These are phyloP conservation scores for Trichoderma erinaceum DNA, from an alignment of 495 filamentous ascomycete genomes.

Conservation along the genomic window DNA sequence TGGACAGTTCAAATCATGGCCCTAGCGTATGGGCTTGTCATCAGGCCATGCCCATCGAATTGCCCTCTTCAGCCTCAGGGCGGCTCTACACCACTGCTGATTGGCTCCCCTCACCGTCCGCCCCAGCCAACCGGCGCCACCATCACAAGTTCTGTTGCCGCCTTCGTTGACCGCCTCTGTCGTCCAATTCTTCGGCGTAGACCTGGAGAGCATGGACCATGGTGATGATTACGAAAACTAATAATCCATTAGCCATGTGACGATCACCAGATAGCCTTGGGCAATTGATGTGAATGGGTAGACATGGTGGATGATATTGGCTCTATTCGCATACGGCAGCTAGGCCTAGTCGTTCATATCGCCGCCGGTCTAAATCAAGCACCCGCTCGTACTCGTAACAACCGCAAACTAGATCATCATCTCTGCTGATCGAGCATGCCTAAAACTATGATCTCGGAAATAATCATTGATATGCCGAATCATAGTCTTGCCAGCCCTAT, in stretches of 20 bases:
- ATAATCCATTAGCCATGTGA: background rate
- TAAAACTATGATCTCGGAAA: background rate
- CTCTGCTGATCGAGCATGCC: background rate
- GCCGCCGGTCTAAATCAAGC: background rate
- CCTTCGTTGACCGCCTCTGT: background rate
- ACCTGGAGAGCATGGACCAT: background rate
- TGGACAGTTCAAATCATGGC: background rate
- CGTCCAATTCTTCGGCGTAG: background rate
- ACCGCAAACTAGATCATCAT: background rate
- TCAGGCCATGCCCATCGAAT: background rate
- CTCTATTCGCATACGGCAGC: background rate
- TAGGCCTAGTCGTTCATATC: background rate
- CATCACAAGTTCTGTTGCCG: background rate
- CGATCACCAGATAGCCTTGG: background rate
- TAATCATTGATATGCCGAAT: background rate
- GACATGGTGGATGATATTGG: background rate
- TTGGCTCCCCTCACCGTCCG: background rate
- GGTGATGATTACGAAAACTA: background rate
- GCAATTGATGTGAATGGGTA: background rate
- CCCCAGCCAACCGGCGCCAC: conserved; percentile 7
- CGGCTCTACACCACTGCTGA: conserved; percentile 2
- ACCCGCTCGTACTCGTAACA: background rate
- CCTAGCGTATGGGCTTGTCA: background rate
- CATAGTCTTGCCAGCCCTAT: background rate
- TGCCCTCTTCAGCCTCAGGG: conserved; percentile 13